A percentile compares a stretch with the other conserved stretches of the same genome.
Evolutionary conservation across 768 basidiomycete species (phyloP).

Genomic region (Botryobasidium botryosum): DNA sequence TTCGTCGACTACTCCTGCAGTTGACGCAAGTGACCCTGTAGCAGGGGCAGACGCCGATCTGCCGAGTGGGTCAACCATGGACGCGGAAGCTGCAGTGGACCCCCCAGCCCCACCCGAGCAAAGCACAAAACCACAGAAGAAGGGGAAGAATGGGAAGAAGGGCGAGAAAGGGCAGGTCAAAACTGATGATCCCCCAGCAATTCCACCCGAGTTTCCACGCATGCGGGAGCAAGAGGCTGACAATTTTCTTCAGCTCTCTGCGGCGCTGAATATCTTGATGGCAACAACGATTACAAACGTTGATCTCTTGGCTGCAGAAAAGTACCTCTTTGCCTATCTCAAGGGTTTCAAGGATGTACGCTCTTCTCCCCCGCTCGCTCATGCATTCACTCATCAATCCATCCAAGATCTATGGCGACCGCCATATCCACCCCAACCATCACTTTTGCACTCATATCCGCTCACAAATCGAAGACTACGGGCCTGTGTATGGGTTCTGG

Average conservation of each 20-base stretch:
- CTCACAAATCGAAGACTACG: constrained; percentile 18
- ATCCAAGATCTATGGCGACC: constrained; percentile 20
- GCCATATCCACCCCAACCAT: constrained; percentile 22
- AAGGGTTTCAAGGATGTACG: constrained; percentile 2
- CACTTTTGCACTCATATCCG: constrained; percentile 23
- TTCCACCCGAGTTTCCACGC: no score
- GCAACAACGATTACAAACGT: neutral
- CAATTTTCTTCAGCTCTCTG: constrained; percentile 14
- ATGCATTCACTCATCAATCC: neutral
- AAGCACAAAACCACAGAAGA: no score
- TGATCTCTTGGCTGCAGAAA: constrained; percentile 4
- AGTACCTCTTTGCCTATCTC: constrained; percentile 8
- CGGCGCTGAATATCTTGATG: constrained; percentile 14
- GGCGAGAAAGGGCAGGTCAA: no score
- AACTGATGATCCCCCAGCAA: no score
- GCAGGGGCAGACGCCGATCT: no score
- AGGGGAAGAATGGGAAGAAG: no score
- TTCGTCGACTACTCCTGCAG: no score
- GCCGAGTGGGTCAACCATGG: no score
- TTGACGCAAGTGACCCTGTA: no score
- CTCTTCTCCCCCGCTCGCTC: neutral
- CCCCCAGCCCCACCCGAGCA: no score
- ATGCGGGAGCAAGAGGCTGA: constrained; percentile 3
- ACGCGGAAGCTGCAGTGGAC: no score
- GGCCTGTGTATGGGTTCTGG: constrained; percentile 25